Evolutionary conservation across 1,284 basidiomycete species (phyloP).

Genomic region (Rhodotorula sp.): DNA sequence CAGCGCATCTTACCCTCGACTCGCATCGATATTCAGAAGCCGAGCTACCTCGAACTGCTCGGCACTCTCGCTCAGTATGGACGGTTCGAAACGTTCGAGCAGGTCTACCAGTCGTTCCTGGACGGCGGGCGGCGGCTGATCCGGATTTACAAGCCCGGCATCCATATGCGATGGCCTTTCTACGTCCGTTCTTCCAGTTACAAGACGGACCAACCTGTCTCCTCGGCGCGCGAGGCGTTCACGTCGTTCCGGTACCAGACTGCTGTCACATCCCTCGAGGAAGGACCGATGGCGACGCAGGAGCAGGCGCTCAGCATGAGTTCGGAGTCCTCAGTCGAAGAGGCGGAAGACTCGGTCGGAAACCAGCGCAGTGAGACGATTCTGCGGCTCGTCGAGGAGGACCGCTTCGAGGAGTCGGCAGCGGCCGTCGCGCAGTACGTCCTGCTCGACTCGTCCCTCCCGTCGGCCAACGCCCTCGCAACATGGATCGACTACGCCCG

Average conservation of each 20-base stretch:
- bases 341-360: neutral
- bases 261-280: slow-evolving; percentile 16
- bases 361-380: neutral
- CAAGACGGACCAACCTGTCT: neutral
- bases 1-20: neutral
- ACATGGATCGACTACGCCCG: neutral
- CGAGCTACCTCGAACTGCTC: neutral
- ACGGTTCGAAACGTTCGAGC: slow-evolving; percentile 19
- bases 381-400: slow-evolving; percentile 1
- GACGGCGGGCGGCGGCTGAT: neutral
- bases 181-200: neutral
- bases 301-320: neutral
- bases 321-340: neutral
- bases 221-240: slow-evolving; percentile 18
- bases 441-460: neutral
- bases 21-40: neutral
- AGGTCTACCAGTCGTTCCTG: neutral
- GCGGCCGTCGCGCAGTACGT: neutral
- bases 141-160: neutral
- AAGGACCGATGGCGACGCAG: neutral
- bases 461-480: slow-evolving; percentile 1
- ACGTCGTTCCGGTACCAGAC: slow-evolving; percentile 17
- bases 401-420: neutral
- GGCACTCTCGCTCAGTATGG: neutral
- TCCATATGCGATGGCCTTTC: slow-evolving; percentile 1